A percentile compares a stretch with the other conserved stretches of the same genome.
These are phyloP conservation scores for Hylodesmum podocarpum DNA, from an alignment of 306 rosid species.

Conservation along the genomic window DNA sequence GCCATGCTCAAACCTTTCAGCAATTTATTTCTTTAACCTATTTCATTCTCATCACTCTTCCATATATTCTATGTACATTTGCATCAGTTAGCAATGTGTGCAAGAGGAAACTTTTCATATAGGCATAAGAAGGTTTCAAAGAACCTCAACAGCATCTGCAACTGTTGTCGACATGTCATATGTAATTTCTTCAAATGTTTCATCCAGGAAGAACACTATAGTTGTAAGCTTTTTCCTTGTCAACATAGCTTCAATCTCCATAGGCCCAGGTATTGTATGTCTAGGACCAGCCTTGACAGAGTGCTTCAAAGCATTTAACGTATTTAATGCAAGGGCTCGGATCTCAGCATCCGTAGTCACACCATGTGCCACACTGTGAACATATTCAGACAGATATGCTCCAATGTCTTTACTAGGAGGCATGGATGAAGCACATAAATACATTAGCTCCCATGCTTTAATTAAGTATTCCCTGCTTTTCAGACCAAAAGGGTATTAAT, in stretches of 20 bases:
- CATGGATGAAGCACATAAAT: constrained; percentile 76
- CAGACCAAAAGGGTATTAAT: constrained; percentile 16
- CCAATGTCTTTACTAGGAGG: constrained; percentile 91
- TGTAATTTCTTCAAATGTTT: constrained; percentile 87
- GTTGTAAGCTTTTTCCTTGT: constrained; percentile 79
- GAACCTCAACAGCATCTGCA: constrained; percentile 90
- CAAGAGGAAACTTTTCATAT: not conserved
- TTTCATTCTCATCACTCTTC: not conserved
- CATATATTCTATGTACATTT: not conserved
- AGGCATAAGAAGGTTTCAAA: constrained; percentile 20
- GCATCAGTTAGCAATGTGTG: constrained; percentile 12
- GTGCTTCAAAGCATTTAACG: constrained; percentile 79
- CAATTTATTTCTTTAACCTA: constrained; percentile 5
- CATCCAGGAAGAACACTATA: constrained; percentile 83
- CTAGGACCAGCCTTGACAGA: constrained; percentile 87
- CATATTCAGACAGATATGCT: constrained; percentile 81
- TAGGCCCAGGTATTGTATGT: constrained; percentile 71
- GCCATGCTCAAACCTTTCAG: not conserved
- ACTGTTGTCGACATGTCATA: constrained; percentile 91
- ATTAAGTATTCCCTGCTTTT: constrained; percentile 62
- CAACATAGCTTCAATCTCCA: constrained; percentile 80
- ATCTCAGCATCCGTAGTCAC: constrained; percentile 56
- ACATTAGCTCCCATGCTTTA: constrained; percentile 89
- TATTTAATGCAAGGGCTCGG: constrained; percentile 59
- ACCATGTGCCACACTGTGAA: constrained; percentile 67